phyloP scores from a whole-genome alignment of 495 filamentous ascomycete genomes.

The Hypoxylon cercidicola region DNA sequence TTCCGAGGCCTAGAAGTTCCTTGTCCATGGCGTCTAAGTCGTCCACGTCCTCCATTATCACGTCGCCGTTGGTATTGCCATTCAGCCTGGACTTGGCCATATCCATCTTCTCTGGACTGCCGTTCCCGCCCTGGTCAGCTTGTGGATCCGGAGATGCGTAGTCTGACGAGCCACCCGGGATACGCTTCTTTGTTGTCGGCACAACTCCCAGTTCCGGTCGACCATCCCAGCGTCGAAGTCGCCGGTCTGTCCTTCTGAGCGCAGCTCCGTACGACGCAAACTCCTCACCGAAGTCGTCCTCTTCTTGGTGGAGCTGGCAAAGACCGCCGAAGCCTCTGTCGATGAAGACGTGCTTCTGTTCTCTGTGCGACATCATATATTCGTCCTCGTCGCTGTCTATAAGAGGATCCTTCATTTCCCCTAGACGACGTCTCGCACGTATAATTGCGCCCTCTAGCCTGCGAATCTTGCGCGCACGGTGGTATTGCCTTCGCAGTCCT shows the following conservation, averaged over 20 bases:
- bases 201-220: constrained; percentile 57
- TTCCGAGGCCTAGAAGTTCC: constrained; percentile 58
- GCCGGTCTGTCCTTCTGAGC: constrained; percentile 71
- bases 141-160: constrained; percentile 41
- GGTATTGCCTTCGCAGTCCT: constrained; percentile 71
- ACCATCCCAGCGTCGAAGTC: constrained; percentile 77
- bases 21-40: constrained; percentile 64
- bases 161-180: constrained; percentile 25
- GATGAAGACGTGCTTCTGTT: constrained; percentile 48
- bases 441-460: constrained; percentile 70
- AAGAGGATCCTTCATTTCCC: constrained; percentile 74
- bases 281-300: constrained; percentile 84
- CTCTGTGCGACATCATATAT: constrained; percentile 33
- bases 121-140: constrained; percentile 21
- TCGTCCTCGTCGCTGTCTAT: constrained; percentile 83
- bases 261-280: constrained; percentile 76
- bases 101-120: constrained; percentile 43
- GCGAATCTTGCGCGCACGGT: constrained; percentile 67
- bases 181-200: constrained; percentile 51
- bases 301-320: constrained; percentile 68
- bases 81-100: constrained; percentile 46
- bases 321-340: constrained; percentile 75
- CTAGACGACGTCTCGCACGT: constrained; percentile 74
- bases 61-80: constrained; percentile 47
- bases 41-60: constrained; percentile 57